These are phyloP conservation scores for Citrus cavaleriei DNA, from an alignment of 345 rosid species.

Conservation along the genomic window DNA sequence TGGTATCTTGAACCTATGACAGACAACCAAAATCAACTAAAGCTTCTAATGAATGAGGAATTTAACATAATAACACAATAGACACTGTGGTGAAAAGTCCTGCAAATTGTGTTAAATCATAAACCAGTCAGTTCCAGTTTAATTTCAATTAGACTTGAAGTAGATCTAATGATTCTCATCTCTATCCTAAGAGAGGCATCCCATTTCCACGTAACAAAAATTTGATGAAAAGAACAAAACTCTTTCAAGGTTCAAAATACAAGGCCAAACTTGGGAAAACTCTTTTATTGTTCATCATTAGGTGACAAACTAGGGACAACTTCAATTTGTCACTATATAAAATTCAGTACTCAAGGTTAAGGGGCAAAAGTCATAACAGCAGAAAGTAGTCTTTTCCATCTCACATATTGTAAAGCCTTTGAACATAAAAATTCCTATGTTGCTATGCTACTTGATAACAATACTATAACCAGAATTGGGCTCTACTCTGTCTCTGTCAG, in stretches of 20 bases:
- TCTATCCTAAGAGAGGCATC: background rate
- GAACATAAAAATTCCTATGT: background rate
- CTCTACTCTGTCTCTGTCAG: background rate
- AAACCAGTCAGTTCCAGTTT: background rate
- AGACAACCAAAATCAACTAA: background rate
- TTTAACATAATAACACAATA: background rate
- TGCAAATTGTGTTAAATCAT: background rate
- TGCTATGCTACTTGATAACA: background rate
- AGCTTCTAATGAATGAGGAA: background rate
- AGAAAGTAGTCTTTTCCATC: background rate
- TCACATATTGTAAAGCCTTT: background rate
- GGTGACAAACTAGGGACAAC: background rate
- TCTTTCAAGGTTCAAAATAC: background rate
- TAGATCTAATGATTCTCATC: background rate
- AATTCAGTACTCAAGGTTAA: background rate
- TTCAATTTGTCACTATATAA: background rate
- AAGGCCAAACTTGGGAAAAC: background rate
- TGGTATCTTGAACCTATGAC: slow-evolving; percentile 1
- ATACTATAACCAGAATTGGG: background rate
- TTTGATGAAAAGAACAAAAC: background rate
- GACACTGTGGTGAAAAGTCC: background rate
- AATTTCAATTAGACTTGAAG: background rate
- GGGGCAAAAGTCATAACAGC: background rate
- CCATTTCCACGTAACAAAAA: background rate
- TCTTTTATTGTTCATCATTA: background rate